A percentile compares a stretch with the other conserved stretches of the same genome.
Conservation (phyloP, 1,284 basidiomycete species). For the Cystobasidium pallidum region DNA sequence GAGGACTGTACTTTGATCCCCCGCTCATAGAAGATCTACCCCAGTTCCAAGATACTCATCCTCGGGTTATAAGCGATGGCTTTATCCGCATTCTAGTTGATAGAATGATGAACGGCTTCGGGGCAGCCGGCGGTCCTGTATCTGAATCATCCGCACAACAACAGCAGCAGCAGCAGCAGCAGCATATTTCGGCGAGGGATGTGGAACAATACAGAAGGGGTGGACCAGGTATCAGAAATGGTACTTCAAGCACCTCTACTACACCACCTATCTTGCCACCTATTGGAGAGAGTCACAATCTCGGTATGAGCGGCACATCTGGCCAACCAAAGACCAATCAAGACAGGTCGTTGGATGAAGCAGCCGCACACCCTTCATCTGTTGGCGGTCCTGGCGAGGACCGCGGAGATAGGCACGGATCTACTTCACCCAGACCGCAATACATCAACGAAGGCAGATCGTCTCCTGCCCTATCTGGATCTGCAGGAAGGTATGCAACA, state of each 20-base stretch:
- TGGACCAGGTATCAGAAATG: background rate
- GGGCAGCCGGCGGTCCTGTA: background rate
- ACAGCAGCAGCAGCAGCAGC: background rate
- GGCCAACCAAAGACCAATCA: background rate
- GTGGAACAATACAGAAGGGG: constrained; percentile 6
- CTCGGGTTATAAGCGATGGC: constrained; percentile 68
- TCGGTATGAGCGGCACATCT: background rate
- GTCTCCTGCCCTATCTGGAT: background rate
- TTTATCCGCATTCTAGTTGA: constrained; percentile 69
- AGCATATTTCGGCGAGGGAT: constrained; percentile 1
- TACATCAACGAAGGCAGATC: constrained; percentile 9
- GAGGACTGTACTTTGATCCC: constrained; percentile 81
- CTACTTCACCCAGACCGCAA: background rate
- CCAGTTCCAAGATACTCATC: constrained; percentile 76
- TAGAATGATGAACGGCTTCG: constrained; percentile 63
- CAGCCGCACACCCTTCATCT: background rate
- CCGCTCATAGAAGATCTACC: constrained; percentile 72
- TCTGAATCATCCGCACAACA: constrained; percentile 10
- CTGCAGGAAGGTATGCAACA: background rate
- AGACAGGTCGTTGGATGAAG: background rate
- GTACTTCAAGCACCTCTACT: constrained; percentile 5
- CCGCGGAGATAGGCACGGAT: background rate
- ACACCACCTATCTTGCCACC: constrained; percentile 25
- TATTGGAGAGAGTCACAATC: constrained; percentile 7
- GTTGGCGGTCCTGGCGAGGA: background rate